Base-by-base conservation (phyloP, 2,329 filamentous ascomycete genomes). In the Lachnellula arida region DNA sequence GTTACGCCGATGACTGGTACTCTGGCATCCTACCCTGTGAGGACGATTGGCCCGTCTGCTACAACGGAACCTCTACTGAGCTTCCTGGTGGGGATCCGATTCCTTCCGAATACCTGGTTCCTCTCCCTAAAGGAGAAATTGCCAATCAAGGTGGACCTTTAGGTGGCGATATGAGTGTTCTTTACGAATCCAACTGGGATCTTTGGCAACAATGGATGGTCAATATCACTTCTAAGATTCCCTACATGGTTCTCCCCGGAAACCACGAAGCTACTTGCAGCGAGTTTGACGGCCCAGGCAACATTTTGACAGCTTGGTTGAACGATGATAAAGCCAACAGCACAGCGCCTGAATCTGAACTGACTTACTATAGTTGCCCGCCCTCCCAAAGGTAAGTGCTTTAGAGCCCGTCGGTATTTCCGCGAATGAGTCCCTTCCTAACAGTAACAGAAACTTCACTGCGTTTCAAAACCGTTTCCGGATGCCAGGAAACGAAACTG, bases 201-300 rank as follows among this genome's bases (percentile, higher is more conserved):
- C 72, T 78, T 47, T 84, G 84, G 65, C 84, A 81, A 68, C 70
- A 74, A 52, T 79, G 82, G 63, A 73, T 83, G 1, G 74, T 75
- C 0, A 78, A 80, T 3, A 76, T 85, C 47, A 67, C 81, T 1
- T 74, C 71, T 15, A 75, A 76, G 49, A 81, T 83, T 64, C 72
- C 75, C 0, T 85, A 85, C 72, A 81, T 81, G 79, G 75, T 75
- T 8, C 48, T 77, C 5, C 74, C 76, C 1, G 78, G 78, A 12
- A 80, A 81, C 65, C 78, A 80, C 58, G 82, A 85, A 65, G 80
- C 81, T 0, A 69, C 71, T 42, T 84, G 81, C 64, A 51, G 53
- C 35, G 60, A 65, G 37, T 61, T 60, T 49, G 61, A 61, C 44
- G 58, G 59, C 8, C 56, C 59, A n/a, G 54, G 65, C 12, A 60